Conservation (phyloP, 768 basidiomycete genomes). For the Candolleomyces eurysporus region DNA sequence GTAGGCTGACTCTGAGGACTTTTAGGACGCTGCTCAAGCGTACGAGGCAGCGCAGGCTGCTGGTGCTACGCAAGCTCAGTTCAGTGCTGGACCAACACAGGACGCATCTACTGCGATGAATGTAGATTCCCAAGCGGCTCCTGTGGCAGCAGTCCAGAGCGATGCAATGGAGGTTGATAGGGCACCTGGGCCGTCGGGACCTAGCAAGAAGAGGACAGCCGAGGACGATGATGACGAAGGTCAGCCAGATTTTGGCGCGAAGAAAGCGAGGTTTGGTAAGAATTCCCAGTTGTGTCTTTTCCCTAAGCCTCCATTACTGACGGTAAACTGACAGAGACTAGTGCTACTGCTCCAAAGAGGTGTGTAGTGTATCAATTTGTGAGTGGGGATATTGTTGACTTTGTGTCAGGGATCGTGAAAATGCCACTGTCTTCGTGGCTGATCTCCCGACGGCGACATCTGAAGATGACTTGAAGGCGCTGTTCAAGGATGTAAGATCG, state of each 20-base stretch:
- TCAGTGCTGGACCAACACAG: constrained; percentile 23
- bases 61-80: constrained; percentile 36
- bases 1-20: constrained; percentile 43
- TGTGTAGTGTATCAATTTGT: constrained; percentile 22
- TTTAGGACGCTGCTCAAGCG: constrained; percentile 46
- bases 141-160: neutral
- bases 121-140: constrained; percentile 21
- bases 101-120: constrained; percentile 19
- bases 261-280: constrained; percentile 65
- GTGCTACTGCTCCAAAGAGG: constrained; percentile 56
- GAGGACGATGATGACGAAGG: constrained; percentile 47
- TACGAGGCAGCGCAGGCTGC: constrained; percentile 49
- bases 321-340: constrained; percentile 35
- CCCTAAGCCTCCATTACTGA: neutral
- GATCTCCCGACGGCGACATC: constrained; percentile 55
- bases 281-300: neutral
- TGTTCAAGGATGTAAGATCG: constrained; percentile 80
- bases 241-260: constrained; percentile 34
- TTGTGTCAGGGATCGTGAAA: constrained; percentile 82
- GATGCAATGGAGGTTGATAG: constrained; percentile 8
- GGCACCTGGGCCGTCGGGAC: constrained; percentile 17
- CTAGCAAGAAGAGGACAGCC: constrained; percentile 54
- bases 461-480: constrained; percentile 62
- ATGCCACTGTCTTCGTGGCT: constrained; percentile 86
- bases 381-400: constrained; percentile 1